These are phyloP conservation scores for Chytriomyces confervae DNA, from an alignment of 192 early-diverging fungal species.

Conservation along the genomic window DNA sequence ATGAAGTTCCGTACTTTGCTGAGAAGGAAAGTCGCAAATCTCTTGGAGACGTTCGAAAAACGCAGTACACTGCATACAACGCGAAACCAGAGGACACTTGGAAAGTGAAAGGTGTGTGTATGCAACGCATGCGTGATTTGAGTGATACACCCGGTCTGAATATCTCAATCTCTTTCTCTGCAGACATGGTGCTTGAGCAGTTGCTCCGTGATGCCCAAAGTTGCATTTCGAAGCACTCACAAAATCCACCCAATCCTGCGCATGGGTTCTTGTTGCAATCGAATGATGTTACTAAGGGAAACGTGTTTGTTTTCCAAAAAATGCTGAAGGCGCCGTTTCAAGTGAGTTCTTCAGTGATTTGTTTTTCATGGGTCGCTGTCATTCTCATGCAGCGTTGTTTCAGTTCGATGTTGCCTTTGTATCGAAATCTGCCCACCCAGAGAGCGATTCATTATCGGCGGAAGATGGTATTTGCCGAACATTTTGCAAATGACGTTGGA, in stretches of 20 bases:
- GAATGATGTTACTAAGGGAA: constrained; percentile 43
- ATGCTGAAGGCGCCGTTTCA: constrained; percentile 66
- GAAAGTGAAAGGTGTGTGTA: constrained; percentile 56
- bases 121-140: not conserved
- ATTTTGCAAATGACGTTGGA: not conserved
- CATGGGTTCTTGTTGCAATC: constrained; percentile 40
- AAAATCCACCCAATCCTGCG: constrained; percentile 24
- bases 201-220: constrained; percentile 37
- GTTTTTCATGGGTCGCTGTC: not conserved
- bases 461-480: not conserved
- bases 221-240: constrained; percentile 10
- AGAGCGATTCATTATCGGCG: not conserved
- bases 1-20: constrained; percentile 7
- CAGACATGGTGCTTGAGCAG: constrained; percentile 42
- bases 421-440: constrained; percentile 43
- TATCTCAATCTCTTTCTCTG: not conserved
- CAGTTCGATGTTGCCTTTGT: constrained; percentile 65
- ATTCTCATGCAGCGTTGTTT: not conserved
- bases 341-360: constrained; percentile 44
- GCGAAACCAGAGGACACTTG: constrained; percentile 49
- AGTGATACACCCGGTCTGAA: constrained; percentile 29
- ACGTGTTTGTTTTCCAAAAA: constrained; percentile 69
- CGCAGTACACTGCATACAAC: constrained; percentile 29
- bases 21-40: constrained; percentile 11
- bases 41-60: constrained; percentile 24